Evolutionary conservation across 257 asterid species (phyloP).

Genomic region (Plantago major): DNA sequence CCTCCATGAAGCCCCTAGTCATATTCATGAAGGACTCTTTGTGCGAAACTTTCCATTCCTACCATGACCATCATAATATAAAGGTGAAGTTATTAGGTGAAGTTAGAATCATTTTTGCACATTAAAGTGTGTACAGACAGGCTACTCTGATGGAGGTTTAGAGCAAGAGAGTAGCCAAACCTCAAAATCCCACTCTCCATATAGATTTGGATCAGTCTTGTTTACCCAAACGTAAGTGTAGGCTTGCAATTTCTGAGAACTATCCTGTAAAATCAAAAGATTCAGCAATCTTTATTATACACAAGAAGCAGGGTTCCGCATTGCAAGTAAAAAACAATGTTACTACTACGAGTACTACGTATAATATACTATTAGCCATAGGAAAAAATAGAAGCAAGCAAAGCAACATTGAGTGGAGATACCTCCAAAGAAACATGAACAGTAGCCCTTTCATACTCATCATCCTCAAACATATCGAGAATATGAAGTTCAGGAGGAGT

Average conservation of each 20-base stretch:
- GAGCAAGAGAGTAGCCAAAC: slow-evolving; percentile 23
- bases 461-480: slow-evolving; percentile 73
- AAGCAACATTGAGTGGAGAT: slow-evolving; percentile 5
- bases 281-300: neutral
- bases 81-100: neutral
- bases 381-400: too few species aligned
- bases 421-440: slow-evolving; percentile 57
- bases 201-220: slow-evolving; percentile 57
- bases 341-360: too few species aligned
- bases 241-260: slow-evolving; percentile 45
- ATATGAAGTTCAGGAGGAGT: slow-evolving; percentile 68
- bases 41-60: slow-evolving; percentile 73
- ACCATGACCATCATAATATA: neutral
- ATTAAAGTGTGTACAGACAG: neutral
- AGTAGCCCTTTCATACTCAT: slow-evolving; percentile 67
- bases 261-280: slow-evolving; percentile 44
- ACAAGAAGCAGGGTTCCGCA: neutral
- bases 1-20: slow-evolving; percentile 46
- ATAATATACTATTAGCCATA: neutral
- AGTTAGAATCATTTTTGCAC: neutral
- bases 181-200: slow-evolving; percentile 77
- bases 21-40: slow-evolving; percentile 48
- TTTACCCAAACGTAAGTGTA: slow-evolving; percentile 60
- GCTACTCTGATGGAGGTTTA: too few species aligned
- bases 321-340: too few species aligned